phyloP scores from a whole-genome alignment of 2,329 filamentous ascomycete species.

The Trichoderma brevicompactum region DNA sequence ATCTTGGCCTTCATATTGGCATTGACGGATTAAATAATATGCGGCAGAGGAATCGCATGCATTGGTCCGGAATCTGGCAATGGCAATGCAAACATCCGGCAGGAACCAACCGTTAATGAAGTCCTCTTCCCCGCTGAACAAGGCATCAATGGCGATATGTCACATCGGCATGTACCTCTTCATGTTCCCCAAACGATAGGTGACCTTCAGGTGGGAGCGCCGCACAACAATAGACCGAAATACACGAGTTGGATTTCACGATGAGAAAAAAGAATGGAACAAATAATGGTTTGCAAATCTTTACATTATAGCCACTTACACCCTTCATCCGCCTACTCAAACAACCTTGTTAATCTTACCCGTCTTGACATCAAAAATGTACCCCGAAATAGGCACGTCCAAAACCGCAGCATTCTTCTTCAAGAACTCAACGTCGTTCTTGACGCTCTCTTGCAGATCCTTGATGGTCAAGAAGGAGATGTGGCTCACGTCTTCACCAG shows the following conservation, averaged over 20 bases:
- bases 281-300: neutral
- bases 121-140: no score
- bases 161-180: no score
- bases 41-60: neutral
- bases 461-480: constrained; percentile 70
- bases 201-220: no score
- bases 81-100: no score
- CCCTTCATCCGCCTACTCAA: neutral
- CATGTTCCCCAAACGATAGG: no score
- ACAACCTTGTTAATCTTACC: constrained; percentile 54
- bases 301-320: neutral
- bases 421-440: constrained; percentile 67
- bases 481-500: constrained; percentile 55
- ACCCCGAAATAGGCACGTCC: constrained; percentile 68
- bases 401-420: constrained; percentile 63
- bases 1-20: neutral
- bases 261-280: neutral
- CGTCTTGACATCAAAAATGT: constrained; percentile 78
- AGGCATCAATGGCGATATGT: no score
- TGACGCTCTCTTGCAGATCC: constrained; percentile 66
- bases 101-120: no score
- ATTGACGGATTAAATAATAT: no score
- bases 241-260: no score
- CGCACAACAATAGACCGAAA: no score
- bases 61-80: no score